Conservation (phyloP, 1,284 basidiomycete species). For the Mycena citricolor region DNA sequence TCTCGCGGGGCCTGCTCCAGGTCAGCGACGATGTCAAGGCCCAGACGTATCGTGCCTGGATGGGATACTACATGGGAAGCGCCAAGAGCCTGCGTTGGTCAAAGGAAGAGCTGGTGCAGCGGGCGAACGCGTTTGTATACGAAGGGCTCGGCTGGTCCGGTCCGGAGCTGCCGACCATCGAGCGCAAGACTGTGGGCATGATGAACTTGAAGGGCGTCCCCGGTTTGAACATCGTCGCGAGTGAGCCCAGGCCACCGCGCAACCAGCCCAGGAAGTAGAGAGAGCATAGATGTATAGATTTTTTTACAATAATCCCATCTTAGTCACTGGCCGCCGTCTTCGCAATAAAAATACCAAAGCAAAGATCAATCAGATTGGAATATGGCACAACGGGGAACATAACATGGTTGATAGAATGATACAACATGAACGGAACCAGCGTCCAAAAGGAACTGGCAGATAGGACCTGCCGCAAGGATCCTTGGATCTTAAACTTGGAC, state of each 20-base stretch:
- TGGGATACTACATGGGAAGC: slow-evolving; percentile 61
- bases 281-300: too few relatives aligned
- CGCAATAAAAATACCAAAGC: too few relatives aligned
- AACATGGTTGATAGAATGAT: too few relatives aligned
- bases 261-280: neutral
- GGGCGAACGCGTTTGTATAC: slow-evolving; percentile 47
- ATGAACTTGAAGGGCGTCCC: slow-evolving; percentile 56
- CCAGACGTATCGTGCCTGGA: slow-evolving; percentile 53
- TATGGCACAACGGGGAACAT: too few relatives aligned
- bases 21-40: slow-evolving; percentile 42
- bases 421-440: too few relatives aligned
- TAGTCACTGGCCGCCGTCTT: too few relatives aligned
- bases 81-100: slow-evolving; percentile 43
- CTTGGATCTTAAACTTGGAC: slow-evolving; percentile 35
- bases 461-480: too few relatives aligned
- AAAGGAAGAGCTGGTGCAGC: slow-evolving; percentile 42
- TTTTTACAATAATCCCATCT: too few relatives aligned
- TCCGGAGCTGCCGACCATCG: slow-evolving; percentile 41
- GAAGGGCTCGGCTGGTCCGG: slow-evolving; percentile 43
- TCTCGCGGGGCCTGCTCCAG: slow-evolving; percentile 26
- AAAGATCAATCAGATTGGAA: too few relatives aligned
- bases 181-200: slow-evolving; percentile 56
- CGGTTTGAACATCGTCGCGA: slow-evolving; percentile 40
- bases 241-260: slow-evolving; percentile 1
- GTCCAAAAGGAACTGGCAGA: too few relatives aligned